Percentiles rank a stretch among this genome's conserved stretches.
phyloP scores from a whole-genome alignment of 164 flowering plant species.

The Litsea cubeba region DNA sequence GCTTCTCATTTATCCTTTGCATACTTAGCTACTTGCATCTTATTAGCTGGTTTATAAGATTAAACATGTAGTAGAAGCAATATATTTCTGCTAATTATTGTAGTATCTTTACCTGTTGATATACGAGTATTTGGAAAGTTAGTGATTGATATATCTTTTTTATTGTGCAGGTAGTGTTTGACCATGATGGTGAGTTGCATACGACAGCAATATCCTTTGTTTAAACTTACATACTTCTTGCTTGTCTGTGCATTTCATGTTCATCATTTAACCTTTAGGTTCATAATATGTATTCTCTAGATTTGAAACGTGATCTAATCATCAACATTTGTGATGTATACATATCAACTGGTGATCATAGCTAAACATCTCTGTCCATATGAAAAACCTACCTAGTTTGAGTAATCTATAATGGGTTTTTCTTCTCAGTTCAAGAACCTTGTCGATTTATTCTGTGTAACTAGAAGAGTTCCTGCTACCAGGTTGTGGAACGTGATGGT shows the following conservation, averaged over 20 bases:
- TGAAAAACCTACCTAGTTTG: not conserved
- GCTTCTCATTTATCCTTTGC: not conserved
- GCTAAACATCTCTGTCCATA: not conserved
- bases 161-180: constrained; percentile 86
- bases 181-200: constrained; percentile 79
- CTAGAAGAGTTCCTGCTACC: too few relatives aligned
- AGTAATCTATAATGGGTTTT: not conserved
- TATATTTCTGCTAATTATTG: not conserved
- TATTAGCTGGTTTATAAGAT: not conserved
- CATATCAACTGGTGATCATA: too few relatives aligned
- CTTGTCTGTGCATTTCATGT: too few relatives aligned
- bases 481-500: too few relatives aligned
- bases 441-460: not conserved
- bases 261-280: not conserved
- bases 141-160: constrained; percentile 4
- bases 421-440: not conserved
- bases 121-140: not conserved
- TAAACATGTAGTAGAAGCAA: not conserved
- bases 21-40: not conserved
- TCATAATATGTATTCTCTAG: too few relatives aligned
- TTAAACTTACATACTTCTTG: not conserved
- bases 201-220: constrained; percentile 7
- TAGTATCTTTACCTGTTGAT: not conserved
- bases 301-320: too few relatives aligned
- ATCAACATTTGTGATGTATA: too few relatives aligned